Conservation (phyloP, 768 basidiomycete genomes). For the Boletus tomentosulus region DNA sequence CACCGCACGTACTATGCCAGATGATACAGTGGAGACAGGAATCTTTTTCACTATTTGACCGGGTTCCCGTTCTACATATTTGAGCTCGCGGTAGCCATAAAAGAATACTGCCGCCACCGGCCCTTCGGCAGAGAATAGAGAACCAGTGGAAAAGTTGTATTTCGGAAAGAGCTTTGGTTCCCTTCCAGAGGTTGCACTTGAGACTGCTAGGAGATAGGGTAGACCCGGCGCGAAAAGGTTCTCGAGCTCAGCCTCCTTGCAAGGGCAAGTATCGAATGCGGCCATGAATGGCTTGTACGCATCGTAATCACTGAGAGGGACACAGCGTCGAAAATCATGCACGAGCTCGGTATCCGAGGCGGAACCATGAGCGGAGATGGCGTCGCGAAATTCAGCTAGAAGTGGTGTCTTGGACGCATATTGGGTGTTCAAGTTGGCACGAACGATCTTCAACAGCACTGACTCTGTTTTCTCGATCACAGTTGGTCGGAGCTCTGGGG, state of each 20-base stretch:
- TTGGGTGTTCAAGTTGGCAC: background rate
- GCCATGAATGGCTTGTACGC: conserved; percentile 7
- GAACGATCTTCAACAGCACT: background rate
- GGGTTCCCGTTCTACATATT: background rate
- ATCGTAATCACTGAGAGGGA: conserved; percentile 1
- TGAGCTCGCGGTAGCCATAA: background rate
- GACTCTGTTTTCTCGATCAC: background rate
- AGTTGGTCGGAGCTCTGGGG: background rate
- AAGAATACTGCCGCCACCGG: background rate
- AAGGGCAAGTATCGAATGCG: conserved; percentile 5
- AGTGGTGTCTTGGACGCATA: background rate
- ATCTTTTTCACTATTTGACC: background rate
- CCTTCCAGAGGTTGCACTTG: conserved; percentile 9
- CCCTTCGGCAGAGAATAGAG: background rate
- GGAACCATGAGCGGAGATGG: background rate
- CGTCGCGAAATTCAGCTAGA: conserved; percentile 1
- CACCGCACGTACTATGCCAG: background rate
- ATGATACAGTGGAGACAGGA: background rate
- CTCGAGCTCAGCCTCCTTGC: conserved; percentile 5
- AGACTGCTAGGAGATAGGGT: conserved; percentile 1
- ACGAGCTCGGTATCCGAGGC: conserved; percentile 1
- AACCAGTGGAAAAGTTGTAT: background rate
- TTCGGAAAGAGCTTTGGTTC: conserved; percentile 1
- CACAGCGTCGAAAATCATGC: background rate
- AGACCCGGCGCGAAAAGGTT: conserved; percentile 13